These are phyloP conservation scores for Fusarium sp. DNA, from an alignment of 2,329 filamentous ascomycete genomes.

Conservation along the genomic window DNA sequence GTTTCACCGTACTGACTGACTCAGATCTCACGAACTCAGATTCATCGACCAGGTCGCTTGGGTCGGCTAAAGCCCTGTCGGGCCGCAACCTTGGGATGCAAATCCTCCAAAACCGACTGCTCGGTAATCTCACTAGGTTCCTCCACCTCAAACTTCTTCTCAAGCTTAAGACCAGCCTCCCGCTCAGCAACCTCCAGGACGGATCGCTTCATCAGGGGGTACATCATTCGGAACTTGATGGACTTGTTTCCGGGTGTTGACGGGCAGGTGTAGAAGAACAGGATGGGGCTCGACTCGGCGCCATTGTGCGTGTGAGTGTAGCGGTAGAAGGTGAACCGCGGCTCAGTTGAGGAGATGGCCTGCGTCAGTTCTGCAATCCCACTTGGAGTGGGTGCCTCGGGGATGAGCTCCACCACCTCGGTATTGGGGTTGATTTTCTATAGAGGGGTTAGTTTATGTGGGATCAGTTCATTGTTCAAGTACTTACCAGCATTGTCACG, in stretches of 20 bases:
- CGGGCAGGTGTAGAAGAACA: slow-evolving; percentile 88
- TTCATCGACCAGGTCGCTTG: slow-evolving; percentile 77
- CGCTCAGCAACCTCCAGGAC: slow-evolving; percentile 72
- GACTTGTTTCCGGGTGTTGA: slow-evolving; percentile 68
- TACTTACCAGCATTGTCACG: slow-evolving; percentile 72
- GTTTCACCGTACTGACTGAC: background rate
- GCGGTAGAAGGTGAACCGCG: slow-evolving; percentile 81
- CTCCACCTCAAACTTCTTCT: slow-evolving; percentile 75
- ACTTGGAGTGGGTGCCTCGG: slow-evolving; percentile 59
- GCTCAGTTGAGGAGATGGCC: slow-evolving; percentile 72
- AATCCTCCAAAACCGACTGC: slow-evolving; percentile 69
- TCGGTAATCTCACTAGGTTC: slow-evolving; percentile 77
- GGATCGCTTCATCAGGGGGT: slow-evolving; percentile 75
- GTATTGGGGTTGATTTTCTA: slow-evolving; percentile 77
- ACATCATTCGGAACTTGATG: slow-evolving; percentile 87
- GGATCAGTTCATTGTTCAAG: background rate
- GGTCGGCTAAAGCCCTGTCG: slow-evolving; percentile 79
- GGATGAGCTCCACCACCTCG: slow-evolving; percentile 74
- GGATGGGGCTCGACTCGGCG: slow-evolving; percentile 63
- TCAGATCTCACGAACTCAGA: slow-evolving; percentile 40
- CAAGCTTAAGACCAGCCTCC: slow-evolving; percentile 71
- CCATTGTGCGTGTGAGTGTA: slow-evolving; percentile 68
- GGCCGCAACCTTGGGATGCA: slow-evolving; percentile 72
- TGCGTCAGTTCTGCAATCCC: slow-evolving; percentile 66
- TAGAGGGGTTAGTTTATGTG: slow-evolving; percentile 1